Evolutionary conservation across 2,329 filamentous ascomycete species (phyloP).

Genomic region (Mollisia scopiformis): DNA sequence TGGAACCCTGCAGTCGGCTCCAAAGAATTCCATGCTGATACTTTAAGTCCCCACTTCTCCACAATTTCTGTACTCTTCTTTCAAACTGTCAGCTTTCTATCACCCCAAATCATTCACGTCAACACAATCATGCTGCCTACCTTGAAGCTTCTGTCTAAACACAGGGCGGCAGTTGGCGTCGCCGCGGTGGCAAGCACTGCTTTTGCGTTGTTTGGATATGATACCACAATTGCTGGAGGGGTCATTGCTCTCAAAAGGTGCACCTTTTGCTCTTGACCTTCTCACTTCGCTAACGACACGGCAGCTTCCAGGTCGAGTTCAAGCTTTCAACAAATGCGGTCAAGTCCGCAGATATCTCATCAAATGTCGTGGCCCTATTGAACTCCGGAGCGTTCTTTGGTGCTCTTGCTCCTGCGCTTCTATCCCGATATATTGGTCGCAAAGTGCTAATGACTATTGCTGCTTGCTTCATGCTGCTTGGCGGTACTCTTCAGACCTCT

Average conservation of each 20-base stretch:
- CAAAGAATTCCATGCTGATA: too few relatives aligned
- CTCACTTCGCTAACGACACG: not conserved
- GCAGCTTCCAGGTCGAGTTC: slow-evolving; percentile 12
- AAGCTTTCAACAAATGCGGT: slow-evolving; percentile 17
- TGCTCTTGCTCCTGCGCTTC: slow-evolving; percentile 51
- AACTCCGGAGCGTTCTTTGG: slow-evolving; percentile 56
- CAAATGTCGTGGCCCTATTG: slow-evolving; percentile 51
- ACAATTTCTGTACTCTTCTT: too few relatives aligned
- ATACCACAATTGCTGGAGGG: slow-evolving; percentile 1
- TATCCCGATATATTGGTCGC: slow-evolving; percentile 47
- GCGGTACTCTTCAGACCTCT: slow-evolving; percentile 22
- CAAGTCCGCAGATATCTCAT: slow-evolving; percentile 18
- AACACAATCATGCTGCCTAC: not conserved
- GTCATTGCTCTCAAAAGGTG: slow-evolving; percentile 15
- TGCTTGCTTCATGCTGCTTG: slow-evolving; percentile 41
- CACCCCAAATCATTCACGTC: not conserved
- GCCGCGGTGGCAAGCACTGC: not conserved
- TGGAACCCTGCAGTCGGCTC: not conserved
- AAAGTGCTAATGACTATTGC: slow-evolving; percentile 46
- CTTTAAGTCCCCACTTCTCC: too few relatives aligned
- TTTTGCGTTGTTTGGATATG: not conserved
- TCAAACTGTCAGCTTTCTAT: not conserved
- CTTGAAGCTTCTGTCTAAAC: not conserved
- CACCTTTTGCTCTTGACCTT: not conserved
- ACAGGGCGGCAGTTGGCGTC: not conserved